These are phyloP conservation scores for Gloeostereum incarnatum DNA, from an alignment of 768 basidiomycete species.

Conservation along the genomic window DNA sequence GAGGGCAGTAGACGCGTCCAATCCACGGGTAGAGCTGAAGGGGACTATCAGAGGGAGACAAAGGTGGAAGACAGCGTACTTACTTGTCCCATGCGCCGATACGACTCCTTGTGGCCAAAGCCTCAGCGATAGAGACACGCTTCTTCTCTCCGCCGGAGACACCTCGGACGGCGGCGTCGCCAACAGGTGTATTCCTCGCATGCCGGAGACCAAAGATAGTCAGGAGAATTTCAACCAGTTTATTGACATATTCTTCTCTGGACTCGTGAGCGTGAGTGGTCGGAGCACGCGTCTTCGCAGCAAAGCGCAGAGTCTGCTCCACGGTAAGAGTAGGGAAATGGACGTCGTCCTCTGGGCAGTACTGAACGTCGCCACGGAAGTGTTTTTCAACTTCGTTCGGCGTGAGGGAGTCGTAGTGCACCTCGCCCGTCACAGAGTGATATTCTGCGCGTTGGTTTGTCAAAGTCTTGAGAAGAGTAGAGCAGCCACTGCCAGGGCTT, in stretches of 20 bases:
- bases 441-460: slow-evolving; percentile 69
- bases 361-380: slow-evolving; percentile 74
- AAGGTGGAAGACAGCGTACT: slow-evolving; percentile 8
- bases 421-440: slow-evolving; percentile 56
- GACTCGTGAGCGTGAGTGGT: slow-evolving; percentile 35
- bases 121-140: slow-evolving; percentile 74
- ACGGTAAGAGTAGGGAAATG: slow-evolving; percentile 84
- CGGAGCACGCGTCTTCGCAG: slow-evolving; percentile 61
- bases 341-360: slow-evolving; percentile 78
- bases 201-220: slow-evolving; percentile 73
- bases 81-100: slow-evolving; percentile 77
- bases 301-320: slow-evolving; percentile 63
- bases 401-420: slow-evolving; percentile 69
- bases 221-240: slow-evolving; percentile 45
- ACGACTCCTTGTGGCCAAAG: slow-evolving; percentile 49
- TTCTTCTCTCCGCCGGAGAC: slow-evolving; percentile 75
- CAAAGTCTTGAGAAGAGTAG: slow-evolving; percentile 73
- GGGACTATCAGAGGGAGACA: not conserved
- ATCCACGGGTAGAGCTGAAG: slow-evolving; percentile 53
- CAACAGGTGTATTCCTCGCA: slow-evolving; percentile 63
- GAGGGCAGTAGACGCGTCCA: slow-evolving; percentile 62
- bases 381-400: slow-evolving; percentile 52
- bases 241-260: slow-evolving; percentile 31
- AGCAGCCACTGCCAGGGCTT: slow-evolving; percentile 79
- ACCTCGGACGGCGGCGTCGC: slow-evolving; percentile 69